A percentile compares a stretch with the other conserved stretches of the same genome.
Conservation (phyloP, 169 alveolate species). For the Cryptosporidium felis region DNA sequence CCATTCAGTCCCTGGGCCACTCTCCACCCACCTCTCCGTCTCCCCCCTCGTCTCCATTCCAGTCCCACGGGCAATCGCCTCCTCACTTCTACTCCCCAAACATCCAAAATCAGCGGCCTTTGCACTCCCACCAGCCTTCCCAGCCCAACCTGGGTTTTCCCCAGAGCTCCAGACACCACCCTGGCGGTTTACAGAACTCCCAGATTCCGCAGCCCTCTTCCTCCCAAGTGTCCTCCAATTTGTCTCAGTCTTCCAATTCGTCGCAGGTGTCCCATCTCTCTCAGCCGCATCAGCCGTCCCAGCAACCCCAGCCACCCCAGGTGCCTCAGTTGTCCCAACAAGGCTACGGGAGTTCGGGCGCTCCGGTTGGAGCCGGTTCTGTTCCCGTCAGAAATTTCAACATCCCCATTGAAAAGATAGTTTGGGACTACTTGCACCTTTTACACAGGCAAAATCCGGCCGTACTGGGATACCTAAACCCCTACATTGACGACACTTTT, state of each 20-base stretch:
- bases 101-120: no score
- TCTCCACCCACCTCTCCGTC: not conserved
- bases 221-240: no score
- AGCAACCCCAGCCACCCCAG: not conserved
- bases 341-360: no score
- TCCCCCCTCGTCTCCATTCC: not conserved
- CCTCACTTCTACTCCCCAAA: no score
- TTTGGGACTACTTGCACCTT: slow-evolving; percentile 50
- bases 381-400: not conserved
- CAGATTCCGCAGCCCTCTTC: no score
- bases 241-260: no score
- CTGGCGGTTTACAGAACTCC: no score
- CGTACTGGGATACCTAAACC: slow-evolving; percentile 8
- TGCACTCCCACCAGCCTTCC: no score
- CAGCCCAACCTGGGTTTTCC: no score
- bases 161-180: no score
- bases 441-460: slow-evolving; percentile 9
- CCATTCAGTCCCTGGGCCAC: not conserved
- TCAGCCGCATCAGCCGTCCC: not conserved
- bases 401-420: slow-evolving; percentile 39
- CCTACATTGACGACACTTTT: slow-evolving; percentile 33
- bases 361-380: no score
- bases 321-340: not conserved
- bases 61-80: no score
- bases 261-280: not conserved